Evolutionary conservation across 331 rosid genomes (phyloP).

Genomic region (Quercus tomentella): DNA sequence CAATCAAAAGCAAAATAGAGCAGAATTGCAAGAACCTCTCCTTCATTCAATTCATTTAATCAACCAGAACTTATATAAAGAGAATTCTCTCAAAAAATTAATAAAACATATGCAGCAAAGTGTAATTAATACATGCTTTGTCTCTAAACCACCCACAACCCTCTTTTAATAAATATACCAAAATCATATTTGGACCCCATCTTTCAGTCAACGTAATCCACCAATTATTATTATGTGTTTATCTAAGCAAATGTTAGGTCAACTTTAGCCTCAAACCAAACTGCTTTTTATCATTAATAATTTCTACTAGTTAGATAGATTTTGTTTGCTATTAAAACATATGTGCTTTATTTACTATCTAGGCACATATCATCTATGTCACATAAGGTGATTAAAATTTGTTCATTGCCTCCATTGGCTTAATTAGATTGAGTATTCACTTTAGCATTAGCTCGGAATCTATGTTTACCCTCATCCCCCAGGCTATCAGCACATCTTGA

Average conservation of each 20-base stretch:
- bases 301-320: neutral
- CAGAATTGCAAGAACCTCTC: constrained; percentile 3
- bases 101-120: constrained; percentile 4
- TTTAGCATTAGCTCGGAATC: no score
- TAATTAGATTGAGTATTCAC: no score
- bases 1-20: neutral
- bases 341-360: no score
- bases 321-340: neutral
- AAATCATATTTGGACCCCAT: constrained; percentile 12
- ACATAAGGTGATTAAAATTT: no score
- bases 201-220: neutral
- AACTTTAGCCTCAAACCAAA: neutral
- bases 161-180: neutral
- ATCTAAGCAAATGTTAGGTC: neutral
- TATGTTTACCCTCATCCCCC: no score
- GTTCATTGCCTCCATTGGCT: no score
- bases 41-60: constrained; percentile 29
- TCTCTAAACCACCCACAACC: constrained; percentile 11
- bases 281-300: neutral
- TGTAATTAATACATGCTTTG: constrained; percentile 23
- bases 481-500: no score
- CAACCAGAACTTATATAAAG: constrained; percentile 10
- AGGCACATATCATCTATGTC: no score
- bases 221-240: neutral
- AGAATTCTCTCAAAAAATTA: neutral